Percentiles rank a stretch among this genome's conserved stretches.
phyloP scores from a whole-genome alignment of 129 eudicot genomes.

The carrot (Daucus carota) region DH1_v3.0 NC_030388.2:25046501-25047000 shows the following conservation, averaged over 20 bases:
- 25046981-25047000: background rate
- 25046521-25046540: slow-evolving; percentile 66
- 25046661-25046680: slow-evolving; percentile 92
- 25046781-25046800: slow-evolving; percentile 72
- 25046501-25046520: slow-evolving; percentile 85
- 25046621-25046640: slow-evolving; percentile 10
- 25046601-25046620: background rate
- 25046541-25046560: slow-evolving; percentile 94
- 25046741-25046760: slow-evolving; percentile 92
- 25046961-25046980: background rate
- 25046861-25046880: background rate
- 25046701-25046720: slow-evolving; percentile 94
- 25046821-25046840: slow-evolving; percentile 74
- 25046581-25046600: slow-evolving; percentile 2
- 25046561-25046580: slow-evolving; percentile 21
- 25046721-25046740: slow-evolving; percentile 96
- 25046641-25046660: slow-evolving; percentile 65
- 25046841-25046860: background rate
- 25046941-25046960: background rate
- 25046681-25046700: slow-evolving; percentile 94
- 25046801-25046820: slow-evolving; percentile 42
- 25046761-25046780: slow-evolving; percentile 86
- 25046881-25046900: background rate
- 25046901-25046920: background rate
- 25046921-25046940: background rate